These are phyloP conservation scores for Penicillium chermesinum DNA, from an alignment of 495 filamentous ascomycete genomes.

Conservation along the genomic window DNA sequence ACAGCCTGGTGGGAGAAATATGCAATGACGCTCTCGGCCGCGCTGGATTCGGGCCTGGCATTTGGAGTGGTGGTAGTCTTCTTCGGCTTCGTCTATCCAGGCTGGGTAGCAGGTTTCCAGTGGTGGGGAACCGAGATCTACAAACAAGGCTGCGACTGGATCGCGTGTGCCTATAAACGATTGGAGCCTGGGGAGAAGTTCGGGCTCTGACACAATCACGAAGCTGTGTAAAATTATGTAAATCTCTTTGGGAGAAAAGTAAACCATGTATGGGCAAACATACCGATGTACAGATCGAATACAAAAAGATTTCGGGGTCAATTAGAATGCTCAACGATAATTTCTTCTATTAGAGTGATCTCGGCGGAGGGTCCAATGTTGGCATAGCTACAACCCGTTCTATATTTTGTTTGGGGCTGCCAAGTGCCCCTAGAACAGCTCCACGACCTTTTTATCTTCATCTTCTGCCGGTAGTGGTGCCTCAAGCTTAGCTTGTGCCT, in stretches of 20 bases:
- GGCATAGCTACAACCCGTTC: not conserved
- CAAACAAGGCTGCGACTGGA: slow-evolving; percentile 30
- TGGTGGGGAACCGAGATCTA: slow-evolving; percentile 31
- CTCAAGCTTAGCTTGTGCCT: slow-evolving; percentile 19
- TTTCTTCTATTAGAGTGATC: not conserved
- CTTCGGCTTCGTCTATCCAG: slow-evolving; percentile 49
- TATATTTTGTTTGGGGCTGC: not conserved
- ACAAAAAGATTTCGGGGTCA: too few species aligned
- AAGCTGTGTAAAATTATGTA: not conserved
- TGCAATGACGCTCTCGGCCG: slow-evolving; percentile 79
- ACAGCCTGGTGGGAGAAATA: slow-evolving; percentile 82
- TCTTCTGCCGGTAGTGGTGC: slow-evolving; percentile 18
- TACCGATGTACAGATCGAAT: not conserved
- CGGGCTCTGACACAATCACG: slow-evolving; percentile 11
- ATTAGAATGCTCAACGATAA: not conserved
- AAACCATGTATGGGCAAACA: not conserved
- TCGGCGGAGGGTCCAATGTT: not conserved
- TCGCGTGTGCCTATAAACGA: slow-evolving; percentile 22
- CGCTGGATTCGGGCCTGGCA: slow-evolving; percentile 74
- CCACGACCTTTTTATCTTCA: slow-evolving; percentile 39
- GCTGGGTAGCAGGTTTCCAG: slow-evolving; percentile 21
- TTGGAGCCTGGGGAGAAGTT: slow-evolving; percentile 25
- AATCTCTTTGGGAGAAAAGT: not conserved
- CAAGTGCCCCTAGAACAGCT: slow-evolving; percentile 26
- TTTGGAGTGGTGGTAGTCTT: slow-evolving; percentile 77